Conservation (phyloP, 225 moss, liverwort and hornwort species). For the Takakia lepidozioides region DNA sequence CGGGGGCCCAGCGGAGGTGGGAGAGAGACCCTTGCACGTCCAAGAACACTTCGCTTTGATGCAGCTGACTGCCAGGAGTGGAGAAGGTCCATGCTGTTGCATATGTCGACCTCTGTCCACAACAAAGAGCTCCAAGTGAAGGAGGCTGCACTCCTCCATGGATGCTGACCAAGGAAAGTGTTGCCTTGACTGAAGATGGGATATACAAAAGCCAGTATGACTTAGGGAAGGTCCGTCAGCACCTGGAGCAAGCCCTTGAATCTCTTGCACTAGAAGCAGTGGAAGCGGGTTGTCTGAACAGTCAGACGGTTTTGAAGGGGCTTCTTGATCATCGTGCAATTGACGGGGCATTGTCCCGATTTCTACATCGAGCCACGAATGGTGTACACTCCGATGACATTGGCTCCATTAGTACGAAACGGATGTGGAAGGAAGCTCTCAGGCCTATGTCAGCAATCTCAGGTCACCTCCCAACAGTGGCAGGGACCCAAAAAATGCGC, state of each 20-base stretch:
- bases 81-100: slow-evolving; percentile 56
- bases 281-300: slow-evolving; percentile 47
- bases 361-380: slow-evolving; percentile 17
- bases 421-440: slow-evolving; percentile 63
- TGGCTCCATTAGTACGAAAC: slow-evolving; percentile 18
- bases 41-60: slow-evolving; percentile 19
- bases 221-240: slow-evolving; percentile 42
- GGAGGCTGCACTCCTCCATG: slow-evolving; percentile 31
- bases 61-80: slow-evolving; percentile 53
- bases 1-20: no score
- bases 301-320: slow-evolving; percentile 47
- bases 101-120: slow-evolving; percentile 50
- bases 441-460: slow-evolving; percentile 24
- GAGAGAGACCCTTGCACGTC: no score
- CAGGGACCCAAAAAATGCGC: slow-evolving; percentile 21
- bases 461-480: slow-evolving; percentile 20
- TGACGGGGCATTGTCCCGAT: slow-evolving; percentile 63
- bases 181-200: neutral
- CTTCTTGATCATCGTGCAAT: slow-evolving; percentile 58
- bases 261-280: slow-evolving; percentile 63
- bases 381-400: neutral
- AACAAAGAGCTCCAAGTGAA: slow-evolving; percentile 16
- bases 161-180: slow-evolving; percentile 19
- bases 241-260: slow-evolving; percentile 68
- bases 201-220: slow-evolving; percentile 10